A percentile compares a stretch with the other conserved stretches of the same genome.
phyloP scores from a whole-genome alignment of 768 basidiomycete species.

The Lentinus brumalis region DNA sequence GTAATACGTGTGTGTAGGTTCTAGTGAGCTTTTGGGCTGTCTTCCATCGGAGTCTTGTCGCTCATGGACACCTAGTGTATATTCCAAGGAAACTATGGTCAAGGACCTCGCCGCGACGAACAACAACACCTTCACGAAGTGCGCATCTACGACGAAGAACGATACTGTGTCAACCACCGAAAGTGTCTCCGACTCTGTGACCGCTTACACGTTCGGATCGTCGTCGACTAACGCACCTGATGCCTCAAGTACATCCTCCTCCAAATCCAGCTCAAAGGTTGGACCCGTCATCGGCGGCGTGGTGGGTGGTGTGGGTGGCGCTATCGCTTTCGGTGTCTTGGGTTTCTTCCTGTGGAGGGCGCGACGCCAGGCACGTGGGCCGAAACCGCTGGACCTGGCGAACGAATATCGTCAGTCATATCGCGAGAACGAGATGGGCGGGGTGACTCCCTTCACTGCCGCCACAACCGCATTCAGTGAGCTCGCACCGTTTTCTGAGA shows the following conservation, averaged over 20 bases:
- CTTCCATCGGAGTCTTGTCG: no score
- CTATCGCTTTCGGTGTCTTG: background rate
- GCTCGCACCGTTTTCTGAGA: background rate
- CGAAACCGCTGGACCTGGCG: conserved; percentile 13
- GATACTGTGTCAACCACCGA: background rate
- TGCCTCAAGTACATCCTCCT: background rate
- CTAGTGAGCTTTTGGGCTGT: no score
- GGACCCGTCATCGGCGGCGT: conserved; percentile 12
- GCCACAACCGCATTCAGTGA: background rate
- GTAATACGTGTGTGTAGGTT: background rate
- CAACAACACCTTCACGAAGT: conserved; percentile 24
- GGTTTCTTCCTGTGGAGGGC: conserved; percentile 8
- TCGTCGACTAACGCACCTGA: background rate
- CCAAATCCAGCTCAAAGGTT: background rate
- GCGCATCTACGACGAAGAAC: conserved; percentile 14
- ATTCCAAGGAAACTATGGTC: conserved; percentile 14
- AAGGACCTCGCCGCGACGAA: conserved; percentile 16
- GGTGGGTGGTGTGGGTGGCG: conserved; percentile 5
- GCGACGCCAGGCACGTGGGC: background rate
- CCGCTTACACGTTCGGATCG: background rate
- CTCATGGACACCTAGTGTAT: background rate
- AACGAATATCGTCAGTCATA: conserved; percentile 6
- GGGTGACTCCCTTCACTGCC: conserved; percentile 12
- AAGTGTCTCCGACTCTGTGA: background rate
- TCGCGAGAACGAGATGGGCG: background rate